Evolutionary conservation across 371 early-diverging fungal genomes (phyloP), one percentile per base, ranked within the genome.

Genomic region (Cokeromyces recurvatus): DNA sequence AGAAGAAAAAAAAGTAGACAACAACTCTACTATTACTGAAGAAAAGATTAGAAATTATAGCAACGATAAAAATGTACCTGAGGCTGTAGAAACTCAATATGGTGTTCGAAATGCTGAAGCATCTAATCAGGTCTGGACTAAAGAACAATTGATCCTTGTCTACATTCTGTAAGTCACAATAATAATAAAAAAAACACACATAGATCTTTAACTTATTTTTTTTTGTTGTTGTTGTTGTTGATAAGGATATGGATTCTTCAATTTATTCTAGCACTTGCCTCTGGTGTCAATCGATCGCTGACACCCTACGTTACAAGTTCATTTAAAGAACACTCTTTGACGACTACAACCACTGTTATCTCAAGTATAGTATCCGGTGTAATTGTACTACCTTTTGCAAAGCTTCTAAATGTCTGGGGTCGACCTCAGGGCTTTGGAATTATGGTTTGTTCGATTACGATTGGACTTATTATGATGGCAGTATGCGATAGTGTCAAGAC

Each of bases 391-490:
- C 54, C 54, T 32, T 54, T 48, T 15, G 41, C 54, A 24, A 54
- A 54, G 25, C 38, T 54, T 6, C n/a, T 54, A 5, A 54, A 48
- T 6, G 32, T 38, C 1, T 54, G 48, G 48, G 54, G 54, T 32
- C 42, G 54, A 10, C 54, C 54, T 43, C 54, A 47, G 38, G 38
- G 54, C 24, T 48, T 54, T 24, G 48, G 38, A 17, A 22, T 54
- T 17, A 54, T 48, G 48, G 48, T 54, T 17, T 19, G 21, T 36
- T 47, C 48, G 23, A 47, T 54, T 37, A 48, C 48, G 19, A 14
- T 56, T 14, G 56, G 56, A 41, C 37, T 56, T n/a, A 40, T 56
- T 21, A 38, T 56, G 45, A 56, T 56, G 56, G 56, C 56, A 14
- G 51, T 34, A 0, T 56, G 56, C 39, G 23, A 56, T 15, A 41